Conservation (phyloP, 768 basidiomycete species). For the Lactarius trivialis region DNA sequence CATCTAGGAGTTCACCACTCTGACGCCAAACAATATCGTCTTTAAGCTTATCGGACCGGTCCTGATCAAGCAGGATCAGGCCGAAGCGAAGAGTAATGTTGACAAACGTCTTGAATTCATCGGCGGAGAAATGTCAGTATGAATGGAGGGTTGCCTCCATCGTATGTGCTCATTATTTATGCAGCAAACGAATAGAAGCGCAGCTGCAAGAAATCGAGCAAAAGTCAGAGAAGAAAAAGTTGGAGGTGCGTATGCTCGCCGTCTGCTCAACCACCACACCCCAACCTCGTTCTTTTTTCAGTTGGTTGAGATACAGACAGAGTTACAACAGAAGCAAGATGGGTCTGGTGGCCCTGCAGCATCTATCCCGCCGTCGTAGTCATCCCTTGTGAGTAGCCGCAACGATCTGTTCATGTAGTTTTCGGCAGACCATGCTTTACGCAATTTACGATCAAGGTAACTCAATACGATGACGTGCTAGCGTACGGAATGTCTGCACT, state of each 20-base stretch:
- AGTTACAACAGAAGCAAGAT: slow-evolving; percentile 35
- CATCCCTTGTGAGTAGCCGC: not conserved
- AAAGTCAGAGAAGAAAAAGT: slow-evolving; percentile 75
- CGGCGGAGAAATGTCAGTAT: slow-evolving; percentile 71
- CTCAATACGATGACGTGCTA: not conserved
- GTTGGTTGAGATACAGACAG: slow-evolving; percentile 63
- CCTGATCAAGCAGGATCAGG: slow-evolving; percentile 81
- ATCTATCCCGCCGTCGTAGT: not conserved
- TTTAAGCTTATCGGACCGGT: slow-evolving; percentile 92
- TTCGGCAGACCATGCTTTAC: not conserved
- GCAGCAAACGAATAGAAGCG: slow-evolving; percentile 69
- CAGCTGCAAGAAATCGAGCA: slow-evolving; percentile 75
- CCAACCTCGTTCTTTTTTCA: slow-evolving; percentile 27
- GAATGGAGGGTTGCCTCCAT: slow-evolving; percentile 5
- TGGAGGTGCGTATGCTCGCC: slow-evolving; percentile 53
- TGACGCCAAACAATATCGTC: slow-evolving; percentile 71
- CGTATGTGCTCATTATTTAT: not conserved
- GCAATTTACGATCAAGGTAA: not conserved
- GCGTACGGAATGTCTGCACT: not conserved
- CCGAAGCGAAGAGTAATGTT: slow-evolving; percentile 82
- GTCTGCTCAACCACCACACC: not conserved
- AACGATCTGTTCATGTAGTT: not conserved
- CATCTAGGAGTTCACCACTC: slow-evolving; percentile 67
- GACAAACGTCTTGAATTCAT: slow-evolving; percentile 90
- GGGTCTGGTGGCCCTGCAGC: slow-evolving; percentile 26